phyloP scores from a whole-genome alignment of 371 early-diverging fungal species.

The Mortierella sp. region DNA sequence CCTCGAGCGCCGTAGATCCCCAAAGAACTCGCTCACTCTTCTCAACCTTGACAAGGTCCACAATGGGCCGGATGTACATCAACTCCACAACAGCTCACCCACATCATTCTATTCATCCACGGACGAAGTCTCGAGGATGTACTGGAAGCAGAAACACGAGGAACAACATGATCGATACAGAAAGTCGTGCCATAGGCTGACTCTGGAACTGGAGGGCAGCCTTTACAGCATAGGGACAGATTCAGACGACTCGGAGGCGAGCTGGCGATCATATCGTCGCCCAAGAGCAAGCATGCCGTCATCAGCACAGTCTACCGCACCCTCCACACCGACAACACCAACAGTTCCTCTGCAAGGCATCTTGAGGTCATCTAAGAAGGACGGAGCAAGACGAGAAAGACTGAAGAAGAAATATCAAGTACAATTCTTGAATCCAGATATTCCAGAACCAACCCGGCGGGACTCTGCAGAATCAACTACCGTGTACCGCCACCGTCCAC shows the following conservation, averaged over 20 bases:
- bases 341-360: slow-evolving; percentile 32
- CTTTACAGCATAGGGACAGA: slow-evolving; percentile 23
- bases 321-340: slow-evolving; percentile 21
- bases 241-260: slow-evolving; percentile 34
- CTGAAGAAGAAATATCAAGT: slow-evolving; percentile 39
- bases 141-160: slow-evolving; percentile 48
- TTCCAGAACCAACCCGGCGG: slow-evolving; percentile 13
- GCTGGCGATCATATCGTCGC: slow-evolving; percentile 21
- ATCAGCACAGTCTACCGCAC: slow-evolving; percentile 8
- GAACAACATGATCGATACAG: slow-evolving; percentile 51
- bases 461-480: slow-evolving; percentile 5
- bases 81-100: background rate
- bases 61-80: no score
- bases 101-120: slow-evolving; percentile 1
- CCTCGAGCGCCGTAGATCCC: slow-evolving; percentile 7
- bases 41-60: slow-evolving; percentile 3
- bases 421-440: slow-evolving; percentile 30
- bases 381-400: slow-evolving; percentile 13
- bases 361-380: slow-evolving; percentile 26
- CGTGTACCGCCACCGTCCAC: background rate
- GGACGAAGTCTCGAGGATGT: slow-evolving; percentile 29
- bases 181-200: slow-evolving; percentile 40
- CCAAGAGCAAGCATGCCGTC: background rate
- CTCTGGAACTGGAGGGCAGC: slow-evolving; percentile 39
- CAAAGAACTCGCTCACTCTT: slow-evolving; percentile 4